Conservation (phyloP, 768 basidiomycete species). For the Infundibulicybe gibba region DNA sequence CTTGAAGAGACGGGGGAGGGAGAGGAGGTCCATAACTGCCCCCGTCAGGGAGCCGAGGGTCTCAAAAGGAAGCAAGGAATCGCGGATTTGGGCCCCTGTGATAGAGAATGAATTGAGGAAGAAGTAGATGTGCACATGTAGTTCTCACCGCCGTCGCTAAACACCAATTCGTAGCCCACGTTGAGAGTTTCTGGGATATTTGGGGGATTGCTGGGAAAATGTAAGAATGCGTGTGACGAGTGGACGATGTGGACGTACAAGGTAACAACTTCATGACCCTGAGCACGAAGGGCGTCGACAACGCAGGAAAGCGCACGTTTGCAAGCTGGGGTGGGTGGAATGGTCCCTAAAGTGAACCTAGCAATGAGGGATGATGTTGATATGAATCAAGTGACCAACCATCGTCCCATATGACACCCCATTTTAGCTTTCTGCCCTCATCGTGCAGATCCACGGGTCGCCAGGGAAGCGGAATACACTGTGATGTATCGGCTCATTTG, state of each 20-base stretch:
- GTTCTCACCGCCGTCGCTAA: conserved; percentile 51
- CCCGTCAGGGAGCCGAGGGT: conserved; percentile 25
- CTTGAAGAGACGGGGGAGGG: conserved; percentile 37
- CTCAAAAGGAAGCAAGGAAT: conserved; percentile 27
- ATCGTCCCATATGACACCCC: conserved; percentile 63
- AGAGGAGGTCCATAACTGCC: conserved; percentile 28
- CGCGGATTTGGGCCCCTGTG: conserved; percentile 41
- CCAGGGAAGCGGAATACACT: conserved; percentile 54
- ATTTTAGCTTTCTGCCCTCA: conserved; percentile 51
- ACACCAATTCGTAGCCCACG: conserved; percentile 51
- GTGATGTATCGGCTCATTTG: conserved; percentile 1
- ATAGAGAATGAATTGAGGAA: neutral
- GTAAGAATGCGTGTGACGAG: conserved; percentile 2
- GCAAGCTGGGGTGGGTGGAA: conserved; percentile 63
- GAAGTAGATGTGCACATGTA: conserved; percentile 1
- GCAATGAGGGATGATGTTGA: neutral
- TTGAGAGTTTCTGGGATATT: conserved; percentile 44
- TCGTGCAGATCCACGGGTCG: conserved; percentile 40
- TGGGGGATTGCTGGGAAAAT: conserved; percentile 35
- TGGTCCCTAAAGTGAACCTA: conserved; percentile 37
- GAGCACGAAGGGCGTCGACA: conserved; percentile 45
- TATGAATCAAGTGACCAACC: conserved; percentile 28
- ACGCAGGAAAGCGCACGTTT: conserved; percentile 50
- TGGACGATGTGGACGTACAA: conserved; percentile 38
- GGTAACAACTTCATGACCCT: conserved; percentile 62